Base-by-base conservation (phyloP, 2,329 filamentous ascomycete genomes). In the Nigrospora osmanthi region DNA sequence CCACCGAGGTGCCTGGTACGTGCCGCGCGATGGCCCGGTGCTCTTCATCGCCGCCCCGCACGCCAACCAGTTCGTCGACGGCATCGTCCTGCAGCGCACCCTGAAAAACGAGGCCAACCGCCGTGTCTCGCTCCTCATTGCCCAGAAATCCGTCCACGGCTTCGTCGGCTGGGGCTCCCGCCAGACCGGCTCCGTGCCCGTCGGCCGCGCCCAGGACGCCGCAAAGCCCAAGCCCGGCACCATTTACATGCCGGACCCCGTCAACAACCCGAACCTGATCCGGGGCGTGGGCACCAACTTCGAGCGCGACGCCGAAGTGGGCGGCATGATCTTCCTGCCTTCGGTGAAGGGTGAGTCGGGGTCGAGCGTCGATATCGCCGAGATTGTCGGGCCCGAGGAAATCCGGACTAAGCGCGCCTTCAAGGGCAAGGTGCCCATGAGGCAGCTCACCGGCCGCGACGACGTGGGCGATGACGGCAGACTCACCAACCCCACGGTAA, bases 31-130 rank as follows among this genome's bases (percentile, higher is more conserved):
- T 51, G 93, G 90, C 0, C 90, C 93, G 1, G 80, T 98, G 51
- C 87, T 98, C 48, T 93, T 98, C 59, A 93, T 98, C 54, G 93
- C 90, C 38, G 93, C 91, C 44, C 93, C 93, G 53, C 93, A 98
- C 73, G 91, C 91, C 48, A 98, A 98, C 47, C 60, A 95, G 84
- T 98, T 98, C 56, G 90, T 97, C 60, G 93, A 98, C 60, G 91
- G 89, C 44, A 77, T 98, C 42, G 86, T 97, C 54, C 78, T 98
- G 43, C 94, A 95, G 80, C 85, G 90, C 52, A 89, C 89, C 13
- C 80, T 97, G 47, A 86, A 88, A 52, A 84, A 80, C 60, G 90
- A 96, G 69, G 85, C 89, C 44, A 83, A 85, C 53, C 87, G 93
- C 54, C 87, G 93, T 44, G 88, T 95, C 47, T 89, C 89, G 43